phyloP scores from a whole-genome alignment of 176 grass and related monocot genomes.

The Oryza glumipatula region DNA sequence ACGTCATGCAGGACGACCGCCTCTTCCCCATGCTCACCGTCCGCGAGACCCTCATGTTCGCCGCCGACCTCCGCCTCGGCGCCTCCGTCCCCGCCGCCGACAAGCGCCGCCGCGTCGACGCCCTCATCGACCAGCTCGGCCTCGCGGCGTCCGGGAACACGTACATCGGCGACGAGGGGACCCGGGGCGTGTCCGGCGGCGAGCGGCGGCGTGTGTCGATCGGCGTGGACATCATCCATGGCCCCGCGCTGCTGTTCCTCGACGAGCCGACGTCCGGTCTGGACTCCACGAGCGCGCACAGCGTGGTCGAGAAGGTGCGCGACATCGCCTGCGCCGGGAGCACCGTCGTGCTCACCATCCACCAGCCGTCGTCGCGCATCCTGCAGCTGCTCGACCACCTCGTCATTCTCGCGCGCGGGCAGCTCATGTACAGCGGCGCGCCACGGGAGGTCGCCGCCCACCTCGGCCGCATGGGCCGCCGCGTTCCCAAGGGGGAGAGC shows the following conservation, averaged over 20 bases:
- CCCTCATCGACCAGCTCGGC: slow-evolving; percentile 78
- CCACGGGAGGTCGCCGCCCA: slow-evolving; percentile 50
- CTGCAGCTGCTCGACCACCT: slow-evolving; percentile 66
- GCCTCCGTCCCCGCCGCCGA: slow-evolving; percentile 40
- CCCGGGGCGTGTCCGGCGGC: slow-evolving; percentile 65
- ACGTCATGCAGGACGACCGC: slow-evolving; percentile 89
- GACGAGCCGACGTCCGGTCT: slow-evolving; percentile 80
- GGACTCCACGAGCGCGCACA: slow-evolving; percentile 86
- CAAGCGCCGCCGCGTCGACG: slow-evolving; percentile 66
- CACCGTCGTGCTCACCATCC: slow-evolving; percentile 72
- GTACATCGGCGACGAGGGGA: slow-evolving; percentile 73
- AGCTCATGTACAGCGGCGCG: slow-evolving; percentile 69
- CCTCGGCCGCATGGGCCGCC: slow-evolving; percentile 61
- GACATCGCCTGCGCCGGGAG: slow-evolving; percentile 70
- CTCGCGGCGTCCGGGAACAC: slow-evolving; percentile 58
- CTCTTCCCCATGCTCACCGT: slow-evolving; percentile 92
- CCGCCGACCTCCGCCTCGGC: slow-evolving; percentile 71
- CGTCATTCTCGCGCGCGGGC: slow-evolving; percentile 63
- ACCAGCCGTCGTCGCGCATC: slow-evolving; percentile 74
- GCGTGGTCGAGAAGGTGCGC: slow-evolving; percentile 78
- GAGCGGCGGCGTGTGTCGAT: slow-evolving; percentile 81
- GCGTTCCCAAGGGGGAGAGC: slow-evolving; percentile 61
- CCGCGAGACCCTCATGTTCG: slow-evolving; percentile 78
- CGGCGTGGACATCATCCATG: slow-evolving; percentile 81
- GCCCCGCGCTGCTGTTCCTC: slow-evolving; percentile 67